Conservation (phyloP, 768 basidiomycete genomes). For the Pholiota conissans region DNA sequence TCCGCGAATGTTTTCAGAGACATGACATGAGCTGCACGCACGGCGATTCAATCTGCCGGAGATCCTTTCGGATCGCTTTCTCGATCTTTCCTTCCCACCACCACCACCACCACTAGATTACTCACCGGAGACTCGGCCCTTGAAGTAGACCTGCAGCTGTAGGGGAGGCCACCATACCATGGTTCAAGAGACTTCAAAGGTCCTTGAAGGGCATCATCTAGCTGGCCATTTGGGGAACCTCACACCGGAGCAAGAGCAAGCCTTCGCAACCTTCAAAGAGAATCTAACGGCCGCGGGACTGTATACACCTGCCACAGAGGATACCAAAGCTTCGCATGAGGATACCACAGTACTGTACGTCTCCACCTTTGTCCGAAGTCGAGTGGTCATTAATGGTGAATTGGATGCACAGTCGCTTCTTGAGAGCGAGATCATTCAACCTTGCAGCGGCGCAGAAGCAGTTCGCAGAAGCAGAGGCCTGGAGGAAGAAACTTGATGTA, state of each 20-base stretch:
- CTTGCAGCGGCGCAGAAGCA: conserved; percentile 64
- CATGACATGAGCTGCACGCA: no score
- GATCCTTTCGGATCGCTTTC: no score
- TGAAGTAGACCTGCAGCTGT: background rate
- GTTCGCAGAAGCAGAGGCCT: conserved; percentile 65
- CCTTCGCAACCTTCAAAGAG: conserved; percentile 54
- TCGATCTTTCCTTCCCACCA: background rate
- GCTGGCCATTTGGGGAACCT: conserved; percentile 58
- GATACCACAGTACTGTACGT: conserved; percentile 68
- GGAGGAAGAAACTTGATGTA: conserved; percentile 66
- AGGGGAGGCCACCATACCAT: background rate
- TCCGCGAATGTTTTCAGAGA: no score
- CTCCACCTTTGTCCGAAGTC: background rate
- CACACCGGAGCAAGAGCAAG: conserved; percentile 44
- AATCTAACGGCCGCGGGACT: conserved; percentile 49
- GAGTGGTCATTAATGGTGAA: background rate
- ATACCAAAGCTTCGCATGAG: conserved; percentile 51
- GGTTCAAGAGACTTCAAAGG: background rate
- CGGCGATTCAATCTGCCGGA: no score
- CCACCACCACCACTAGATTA: background rate
- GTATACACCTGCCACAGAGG: conserved; percentile 37
- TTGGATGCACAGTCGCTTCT: conserved; percentile 64
- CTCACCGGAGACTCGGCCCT: background rate
- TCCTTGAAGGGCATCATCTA: conserved; percentile 18
- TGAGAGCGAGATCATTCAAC: conserved; percentile 77